Percentiles rank a stretch among this genome's conserved stretches.
Evolutionary conservation across 1,284 basidiomycete genomes (phyloP).

Genomic region (Trichosporon asahii): DNA sequence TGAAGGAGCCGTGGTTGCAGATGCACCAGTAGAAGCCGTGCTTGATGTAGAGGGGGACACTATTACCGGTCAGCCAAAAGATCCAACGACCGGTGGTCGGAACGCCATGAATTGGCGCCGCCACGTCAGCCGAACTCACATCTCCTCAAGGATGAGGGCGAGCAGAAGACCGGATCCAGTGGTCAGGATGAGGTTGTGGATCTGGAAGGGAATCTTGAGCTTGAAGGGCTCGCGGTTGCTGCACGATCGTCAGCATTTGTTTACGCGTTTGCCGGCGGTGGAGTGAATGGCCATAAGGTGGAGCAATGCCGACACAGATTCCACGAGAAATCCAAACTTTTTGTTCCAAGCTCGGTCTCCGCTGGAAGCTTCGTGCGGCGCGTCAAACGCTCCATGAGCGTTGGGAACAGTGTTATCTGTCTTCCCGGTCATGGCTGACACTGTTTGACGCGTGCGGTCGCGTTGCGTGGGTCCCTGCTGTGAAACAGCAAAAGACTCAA

Average conservation of each 20-base stretch:
- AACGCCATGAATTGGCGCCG: background rate
- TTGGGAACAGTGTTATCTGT: background rate
- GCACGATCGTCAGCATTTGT: constrained; percentile 7
- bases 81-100: background rate
- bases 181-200: constrained; percentile 87
- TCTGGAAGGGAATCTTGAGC: constrained; percentile 82
- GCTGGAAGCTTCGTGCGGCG: background rate
- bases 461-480: background rate
- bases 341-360: background rate
- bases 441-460: background rate
- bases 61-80: constrained; percentile 23
- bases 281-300: background rate
- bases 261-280: background rate
- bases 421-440: background rate
- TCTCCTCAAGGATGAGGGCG: constrained; percentile 83
- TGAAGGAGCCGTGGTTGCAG: constrained; percentile 77
- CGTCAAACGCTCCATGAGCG: background rate
- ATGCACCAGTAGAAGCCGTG: constrained; percentile 72
- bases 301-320: background rate
- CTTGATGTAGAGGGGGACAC: constrained; percentile 66
- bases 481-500: background rate
- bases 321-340: background rate
- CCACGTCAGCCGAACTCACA: constrained; percentile 50
- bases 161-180: constrained; percentile 77
- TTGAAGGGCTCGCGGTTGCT: constrained; percentile 65